These are phyloP conservation scores for Emmonsiellopsis sp. DNA, from an alignment of 2,329 filamentous ascomycete species.

Conservation along the genomic window DNA sequence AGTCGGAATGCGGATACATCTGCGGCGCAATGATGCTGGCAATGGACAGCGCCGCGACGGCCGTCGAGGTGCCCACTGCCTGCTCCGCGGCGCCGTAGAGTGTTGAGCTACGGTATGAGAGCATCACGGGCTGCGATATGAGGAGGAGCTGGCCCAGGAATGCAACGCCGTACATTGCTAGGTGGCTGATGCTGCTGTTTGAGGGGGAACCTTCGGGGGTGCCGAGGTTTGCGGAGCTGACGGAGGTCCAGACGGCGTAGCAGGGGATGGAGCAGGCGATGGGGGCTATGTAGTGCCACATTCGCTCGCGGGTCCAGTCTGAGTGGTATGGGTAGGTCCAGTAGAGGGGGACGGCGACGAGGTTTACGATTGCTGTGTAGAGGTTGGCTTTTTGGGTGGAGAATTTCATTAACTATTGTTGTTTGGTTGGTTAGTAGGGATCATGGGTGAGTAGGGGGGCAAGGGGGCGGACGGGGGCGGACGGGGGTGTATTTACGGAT, in stretches of 20 bases:
- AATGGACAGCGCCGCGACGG: not conserved
- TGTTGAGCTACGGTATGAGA: not conserved
- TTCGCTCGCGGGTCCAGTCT: not conserved
- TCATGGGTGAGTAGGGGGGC: no score
- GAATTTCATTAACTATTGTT: not conserved
- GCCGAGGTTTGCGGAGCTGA: not conserved
- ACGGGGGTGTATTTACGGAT: not conserved
- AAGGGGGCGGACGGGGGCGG: no score
- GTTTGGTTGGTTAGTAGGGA: no score
- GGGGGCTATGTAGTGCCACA: not conserved
- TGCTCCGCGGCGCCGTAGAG: not conserved
- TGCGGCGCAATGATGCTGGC: not conserved
- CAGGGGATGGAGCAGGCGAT: not conserved
- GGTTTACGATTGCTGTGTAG: not conserved
- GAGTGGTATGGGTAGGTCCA: not conserved
- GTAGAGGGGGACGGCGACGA: not conserved
- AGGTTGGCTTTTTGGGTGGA: not conserved
- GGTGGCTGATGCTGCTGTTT: not conserved
- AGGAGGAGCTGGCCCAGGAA: not conserved
- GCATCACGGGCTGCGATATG: not conserved
- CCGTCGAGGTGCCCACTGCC: not conserved
- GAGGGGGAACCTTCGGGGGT: not conserved
- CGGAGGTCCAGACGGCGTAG: not conserved
- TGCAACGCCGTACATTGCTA: not conserved
- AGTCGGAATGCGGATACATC: not conserved